Evolutionary conservation across 306 rosid genomes (phyloP).

Genomic region (Argentina anserina): DNA sequence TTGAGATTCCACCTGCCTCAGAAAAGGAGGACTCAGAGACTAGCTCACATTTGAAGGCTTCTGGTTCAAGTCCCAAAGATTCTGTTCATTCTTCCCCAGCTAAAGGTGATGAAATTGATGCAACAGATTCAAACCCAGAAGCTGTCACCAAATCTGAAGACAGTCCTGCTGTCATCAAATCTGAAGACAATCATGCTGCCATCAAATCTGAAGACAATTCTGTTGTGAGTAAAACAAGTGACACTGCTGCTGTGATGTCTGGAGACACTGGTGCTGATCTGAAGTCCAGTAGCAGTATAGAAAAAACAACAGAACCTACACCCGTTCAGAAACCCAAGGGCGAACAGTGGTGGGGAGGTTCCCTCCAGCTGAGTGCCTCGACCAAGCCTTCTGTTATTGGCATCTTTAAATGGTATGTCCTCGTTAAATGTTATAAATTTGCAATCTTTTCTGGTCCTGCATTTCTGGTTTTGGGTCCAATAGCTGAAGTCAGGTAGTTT

Average conservation of each 20-base stretch:
- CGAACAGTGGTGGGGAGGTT: constrained; percentile 76
- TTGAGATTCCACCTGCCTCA: constrained; percentile 45
- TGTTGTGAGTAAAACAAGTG: neutral
- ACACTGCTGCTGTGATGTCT: constrained; percentile 12
- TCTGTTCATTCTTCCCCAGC: constrained; percentile 22
- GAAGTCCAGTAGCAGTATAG: constrained; percentile 30
- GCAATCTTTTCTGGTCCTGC: neutral
- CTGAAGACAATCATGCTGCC: neutral
- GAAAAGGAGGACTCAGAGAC: constrained; percentile 45
- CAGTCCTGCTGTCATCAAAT: neutral
- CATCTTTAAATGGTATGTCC: constrained; percentile 65
- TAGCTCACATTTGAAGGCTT: constrained; percentile 39
- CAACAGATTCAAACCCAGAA: constrained; percentile 17
- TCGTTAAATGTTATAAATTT: neutral
- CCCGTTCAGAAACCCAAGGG: constrained; percentile 29
- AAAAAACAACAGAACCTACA: constrained; percentile 31
- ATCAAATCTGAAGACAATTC: neutral
- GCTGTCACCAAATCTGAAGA: constrained; percentile 24
- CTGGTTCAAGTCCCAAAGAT: constrained; percentile 33
- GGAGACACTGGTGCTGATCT: constrained; percentile 24
- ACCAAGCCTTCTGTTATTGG: constrained; percentile 54
- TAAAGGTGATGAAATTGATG: constrained; percentile 29
- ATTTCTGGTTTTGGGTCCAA: neutral
- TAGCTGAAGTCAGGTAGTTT: neutral
- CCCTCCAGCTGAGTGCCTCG: constrained; percentile 64